Conservation (phyloP, 1,284 basidiomycete species). For the Coniferiporia sulphurascens region DNA sequence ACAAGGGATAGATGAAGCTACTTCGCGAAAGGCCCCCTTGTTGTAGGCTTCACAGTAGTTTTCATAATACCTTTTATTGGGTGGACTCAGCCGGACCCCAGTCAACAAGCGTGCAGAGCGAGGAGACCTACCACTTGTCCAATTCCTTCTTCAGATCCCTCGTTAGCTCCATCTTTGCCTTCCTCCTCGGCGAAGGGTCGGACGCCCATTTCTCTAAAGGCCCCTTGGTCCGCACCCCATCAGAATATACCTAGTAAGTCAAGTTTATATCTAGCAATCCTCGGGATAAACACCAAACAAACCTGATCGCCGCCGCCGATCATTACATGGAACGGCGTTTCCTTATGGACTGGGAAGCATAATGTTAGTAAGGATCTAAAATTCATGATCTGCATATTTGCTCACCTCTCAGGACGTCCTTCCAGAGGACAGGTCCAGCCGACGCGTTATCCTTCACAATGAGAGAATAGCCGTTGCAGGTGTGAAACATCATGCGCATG, state of each 20-base stretch:
- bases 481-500: constrained; percentile 24
- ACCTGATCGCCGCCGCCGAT: constrained; percentile 35
- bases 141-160: constrained; percentile 10
- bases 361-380: not conserved
- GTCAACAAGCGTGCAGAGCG: too few relatives aligned
- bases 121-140: constrained; percentile 18
- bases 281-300: not conserved
- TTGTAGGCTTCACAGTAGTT: constrained; percentile 20
- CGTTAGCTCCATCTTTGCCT: constrained; percentile 16
- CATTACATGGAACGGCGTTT: constrained; percentile 40
- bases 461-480: constrained; percentile 23
- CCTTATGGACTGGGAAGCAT: constrained; percentile 14
- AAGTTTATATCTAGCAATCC: not conserved
- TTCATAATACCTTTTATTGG: constrained; percentile 17
- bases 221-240: constrained; percentile 13
- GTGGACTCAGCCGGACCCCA: too few relatives aligned
- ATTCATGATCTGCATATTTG: not conserved
- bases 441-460: constrained; percentile 15
- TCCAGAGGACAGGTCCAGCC: constrained; percentile 20
- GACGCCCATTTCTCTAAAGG: constrained; percentile 10
- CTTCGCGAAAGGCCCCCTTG: constrained; percentile 14
- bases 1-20: constrained; percentile 18
- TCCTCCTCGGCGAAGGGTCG: constrained; percentile 6
- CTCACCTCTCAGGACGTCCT: constrained; percentile 21
- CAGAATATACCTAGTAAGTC: constrained; percentile 24